phyloP scores from a whole-genome alignment of 148 eudicot species.

The Fagopyrum homotropicum region DNA sequence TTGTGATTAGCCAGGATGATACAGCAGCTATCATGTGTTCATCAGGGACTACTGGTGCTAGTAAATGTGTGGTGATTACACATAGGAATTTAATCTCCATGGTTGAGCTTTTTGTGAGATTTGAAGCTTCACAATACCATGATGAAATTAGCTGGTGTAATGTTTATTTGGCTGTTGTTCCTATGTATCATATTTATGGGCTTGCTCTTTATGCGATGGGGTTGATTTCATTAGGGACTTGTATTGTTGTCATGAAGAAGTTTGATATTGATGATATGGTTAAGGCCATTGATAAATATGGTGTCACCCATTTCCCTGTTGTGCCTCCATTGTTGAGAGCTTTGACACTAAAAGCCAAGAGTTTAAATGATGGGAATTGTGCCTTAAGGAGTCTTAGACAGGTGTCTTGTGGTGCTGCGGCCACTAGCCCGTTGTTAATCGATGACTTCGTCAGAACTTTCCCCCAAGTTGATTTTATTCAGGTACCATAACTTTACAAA shows the following conservation, averaged over 20 bases:
- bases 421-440: constrained; percentile 38
- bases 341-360: constrained; percentile 40
- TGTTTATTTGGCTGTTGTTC: constrained; percentile 64
- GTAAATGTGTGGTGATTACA: constrained; percentile 69
- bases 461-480: constrained; percentile 83
- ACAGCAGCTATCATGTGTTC: constrained; percentile 74
- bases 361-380: constrained; percentile 16
- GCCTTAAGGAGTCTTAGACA: constrained; percentile 61
- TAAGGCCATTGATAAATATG: constrained; percentile 38
- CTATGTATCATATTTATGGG: constrained; percentile 92
- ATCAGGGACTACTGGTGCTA: constrained; percentile 77
- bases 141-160: constrained; percentile 28
- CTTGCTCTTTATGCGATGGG: constrained; percentile 71
- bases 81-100: constrained; percentile 67
- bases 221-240: constrained; percentile 54
- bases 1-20: constrained; percentile 52
- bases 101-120: constrained; percentile 66
- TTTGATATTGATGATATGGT: constrained; percentile 52
- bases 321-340: constrained; percentile 73
- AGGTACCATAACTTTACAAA: constrained; percentile 35
- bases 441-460: constrained; percentile 48
- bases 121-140: constrained; percentile 69
- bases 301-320: constrained; percentile 65
- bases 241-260: constrained; percentile 58
- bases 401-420: constrained; percentile 93